Evolutionary conservation across 371 early-diverging fungal genomes (phyloP).

Genomic region (Massospora cicadina): DNA sequence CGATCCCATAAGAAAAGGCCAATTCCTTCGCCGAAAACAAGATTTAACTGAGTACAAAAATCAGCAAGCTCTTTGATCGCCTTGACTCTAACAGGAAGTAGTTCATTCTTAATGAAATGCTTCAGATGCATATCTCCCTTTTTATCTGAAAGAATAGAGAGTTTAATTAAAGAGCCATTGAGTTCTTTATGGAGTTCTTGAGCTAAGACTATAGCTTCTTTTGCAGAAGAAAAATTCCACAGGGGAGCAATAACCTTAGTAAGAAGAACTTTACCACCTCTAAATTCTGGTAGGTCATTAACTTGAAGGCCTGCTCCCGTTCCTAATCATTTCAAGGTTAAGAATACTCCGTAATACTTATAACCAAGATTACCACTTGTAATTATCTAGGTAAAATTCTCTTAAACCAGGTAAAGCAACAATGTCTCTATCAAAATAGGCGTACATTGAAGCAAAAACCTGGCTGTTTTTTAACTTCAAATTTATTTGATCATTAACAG

Average conservation of each 20-base stretch:
- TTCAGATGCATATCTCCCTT: constrained; percentile 30
- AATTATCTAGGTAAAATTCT: neutral
- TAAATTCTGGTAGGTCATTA: constrained; percentile 38
- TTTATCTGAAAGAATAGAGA: constrained; percentile 26
- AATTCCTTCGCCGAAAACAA: constrained; percentile 30
- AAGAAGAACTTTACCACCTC: constrained; percentile 32
- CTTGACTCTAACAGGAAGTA: constrained; percentile 40
- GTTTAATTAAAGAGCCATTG: constrained; percentile 33
- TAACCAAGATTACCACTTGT: too few relatives aligned
- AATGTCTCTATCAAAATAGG: neutral
- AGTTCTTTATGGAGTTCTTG: constrained; percentile 45
- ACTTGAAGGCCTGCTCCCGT: constrained; percentile 32
- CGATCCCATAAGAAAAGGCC: constrained; percentile 16
- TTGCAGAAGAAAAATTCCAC: constrained; percentile 37
- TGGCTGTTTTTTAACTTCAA: neutral
- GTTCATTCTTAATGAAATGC: constrained; percentile 33
- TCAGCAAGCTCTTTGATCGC: constrained; percentile 45
- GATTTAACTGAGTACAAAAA: constrained; percentile 41
- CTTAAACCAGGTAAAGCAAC: neutral
- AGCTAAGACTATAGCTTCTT: constrained; percentile 38
- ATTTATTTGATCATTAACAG: neutral
- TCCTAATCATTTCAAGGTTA: too few relatives aligned
- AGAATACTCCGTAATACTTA: too few relatives aligned
- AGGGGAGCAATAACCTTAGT: constrained; percentile 17
- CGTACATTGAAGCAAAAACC: neutral